Evolutionary conservation across 1,284 basidiomycete species (phyloP), one percentile per base, ranked within the genome.

Genomic region (Megacollybia platyphylla): DNA sequence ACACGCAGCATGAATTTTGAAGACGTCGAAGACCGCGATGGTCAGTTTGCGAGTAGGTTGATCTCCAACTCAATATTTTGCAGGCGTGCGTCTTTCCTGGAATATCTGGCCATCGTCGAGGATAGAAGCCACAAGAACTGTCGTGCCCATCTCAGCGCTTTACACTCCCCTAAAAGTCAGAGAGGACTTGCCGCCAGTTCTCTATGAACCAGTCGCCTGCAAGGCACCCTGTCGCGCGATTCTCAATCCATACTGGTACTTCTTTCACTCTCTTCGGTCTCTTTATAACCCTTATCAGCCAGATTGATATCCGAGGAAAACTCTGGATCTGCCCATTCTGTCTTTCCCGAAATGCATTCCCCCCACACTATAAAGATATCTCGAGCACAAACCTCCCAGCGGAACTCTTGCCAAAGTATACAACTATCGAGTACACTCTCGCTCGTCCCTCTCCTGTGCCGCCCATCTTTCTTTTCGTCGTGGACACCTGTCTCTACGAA

Each of bases 241-340:
- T 51, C 74, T 98, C 52, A 98, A 98, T 58, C 93, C 93, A 15
- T 97, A 94, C 72, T 97, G 92, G 91, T 91, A 52, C 48, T 71
- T 20, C 36, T n/a, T 37, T 3, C 15, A 49, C 26, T 41, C 26
- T 58, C 24, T 40, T 26, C 5, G 42, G 17, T 44, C 42, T 37
- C 20, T 30, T 20, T 32, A 40, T 39, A 18, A 40, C 44, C 15
- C 34, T 15, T 26, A 46, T 46, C 28, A 96, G 94, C 63, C 94
- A 97, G 71, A 93, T 98, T 60, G 94, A 98, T 64, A 89, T 97
- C 47, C 81, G 96, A 52, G 93, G 89, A 51, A 98, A 97, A 67
- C 79, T 98, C 44, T 98, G 94, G 94, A 97, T 98, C 55, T 98
- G 94, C 59, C 94, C 94, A 2, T 98, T 98, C 70, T 98, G 94